Evolutionary conservation across 805 yeast genomes (phyloP).

Genomic region (Wickerhamiella siamensis): DNA sequence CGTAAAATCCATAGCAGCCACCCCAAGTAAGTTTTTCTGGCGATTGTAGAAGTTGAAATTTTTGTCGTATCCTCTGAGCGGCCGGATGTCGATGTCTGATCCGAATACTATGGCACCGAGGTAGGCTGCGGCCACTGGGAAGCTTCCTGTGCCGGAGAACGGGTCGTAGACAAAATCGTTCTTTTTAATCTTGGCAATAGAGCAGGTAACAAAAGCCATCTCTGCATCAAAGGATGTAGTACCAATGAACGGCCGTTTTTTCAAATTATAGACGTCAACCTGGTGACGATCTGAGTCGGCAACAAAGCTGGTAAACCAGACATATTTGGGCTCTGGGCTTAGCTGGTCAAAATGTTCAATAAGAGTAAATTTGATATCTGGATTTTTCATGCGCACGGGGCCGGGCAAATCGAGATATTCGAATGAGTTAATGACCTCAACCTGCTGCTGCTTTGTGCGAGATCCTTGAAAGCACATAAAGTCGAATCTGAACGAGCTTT

Average conservation of each 20-base stretch:
- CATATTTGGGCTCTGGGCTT: conserved; percentile 35
- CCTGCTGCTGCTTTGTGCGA: conserved; percentile 34
- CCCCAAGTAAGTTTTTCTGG: conserved; percentile 46
- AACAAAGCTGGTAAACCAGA: conserved; percentile 69
- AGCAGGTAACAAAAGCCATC: conserved; percentile 71
- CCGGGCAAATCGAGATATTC: conserved; percentile 60
- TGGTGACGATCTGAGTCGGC: conserved; percentile 50
- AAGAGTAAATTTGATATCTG: conserved; percentile 55
- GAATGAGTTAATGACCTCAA: conserved; percentile 58
- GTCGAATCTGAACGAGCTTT: conserved; percentile 63
- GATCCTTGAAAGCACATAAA: conserved; percentile 66
- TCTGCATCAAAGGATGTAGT: conserved; percentile 97
- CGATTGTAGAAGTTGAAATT: conserved; percentile 70
- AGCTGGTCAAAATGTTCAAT: conserved; percentile 54
- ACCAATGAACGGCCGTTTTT: conserved; percentile 75
- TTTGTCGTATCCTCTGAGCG: conserved; percentile 52
- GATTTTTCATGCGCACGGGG: conserved; percentile 58
- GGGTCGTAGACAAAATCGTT: conserved; percentile 78
- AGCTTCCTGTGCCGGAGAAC: conserved; percentile 93
- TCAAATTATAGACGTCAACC: conserved; percentile 67
- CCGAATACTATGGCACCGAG: conserved; percentile 74
- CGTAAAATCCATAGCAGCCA: conserved; percentile 86
- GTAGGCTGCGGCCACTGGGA: conserved; percentile 72
- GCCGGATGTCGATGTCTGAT: conserved; percentile 78
- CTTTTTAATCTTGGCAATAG: conserved; percentile 58